phyloP scores from a whole-genome alignment of 1,139 yeast species.

The Kodamaea derodonti region DNA sequence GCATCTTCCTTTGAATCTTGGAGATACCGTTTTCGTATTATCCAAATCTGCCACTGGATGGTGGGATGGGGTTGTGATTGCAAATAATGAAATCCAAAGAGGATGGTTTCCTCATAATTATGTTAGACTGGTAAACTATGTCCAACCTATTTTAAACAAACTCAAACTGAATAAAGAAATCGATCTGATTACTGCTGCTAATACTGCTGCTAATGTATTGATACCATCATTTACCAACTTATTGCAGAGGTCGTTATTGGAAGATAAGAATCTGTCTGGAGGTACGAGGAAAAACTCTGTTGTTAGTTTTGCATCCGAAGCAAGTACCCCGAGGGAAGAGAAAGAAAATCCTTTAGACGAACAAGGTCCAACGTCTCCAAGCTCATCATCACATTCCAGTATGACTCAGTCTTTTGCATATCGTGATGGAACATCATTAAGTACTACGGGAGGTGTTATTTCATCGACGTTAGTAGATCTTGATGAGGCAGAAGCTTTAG shows the following conservation, averaged over 20 bases:
- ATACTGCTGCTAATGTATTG: conserved; percentile 48
- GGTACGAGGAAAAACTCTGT: conserved; percentile 44
- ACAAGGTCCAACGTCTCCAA: conserved; percentile 7
- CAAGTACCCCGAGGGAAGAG: conserved; percentile 20
- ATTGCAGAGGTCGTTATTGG: conserved; percentile 35
- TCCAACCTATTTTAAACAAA: conserved; percentile 42
- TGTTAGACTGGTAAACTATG: conserved; percentile 47
- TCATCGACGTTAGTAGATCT: conserved; percentile 14
- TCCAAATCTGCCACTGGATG: conserved; percentile 57
- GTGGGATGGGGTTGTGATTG: conserved; percentile 70
- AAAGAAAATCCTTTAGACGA: conserved; percentile 4
- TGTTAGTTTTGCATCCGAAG: conserved; percentile 45
- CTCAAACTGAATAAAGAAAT: conserved; percentile 39
- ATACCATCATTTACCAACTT: conserved; percentile 43
- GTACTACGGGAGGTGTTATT: neutral
- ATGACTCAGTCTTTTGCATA: neutral
- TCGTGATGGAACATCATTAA: neutral
- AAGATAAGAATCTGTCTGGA: conserved; percentile 30
- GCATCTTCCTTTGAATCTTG: conserved; percentile 44
- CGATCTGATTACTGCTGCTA: conserved; percentile 46
- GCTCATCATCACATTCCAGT: conserved; percentile 3
- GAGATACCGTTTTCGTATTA: conserved; percentile 50
- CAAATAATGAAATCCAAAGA: conserved; percentile 39
- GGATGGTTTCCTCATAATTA: conserved; percentile 78
- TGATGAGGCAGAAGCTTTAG: conserved; percentile 37